These are phyloP conservation scores for Boeremia exigua DNA, from an alignment of 2,329 filamentous ascomycete genomes.

Conservation along the genomic window DNA sequence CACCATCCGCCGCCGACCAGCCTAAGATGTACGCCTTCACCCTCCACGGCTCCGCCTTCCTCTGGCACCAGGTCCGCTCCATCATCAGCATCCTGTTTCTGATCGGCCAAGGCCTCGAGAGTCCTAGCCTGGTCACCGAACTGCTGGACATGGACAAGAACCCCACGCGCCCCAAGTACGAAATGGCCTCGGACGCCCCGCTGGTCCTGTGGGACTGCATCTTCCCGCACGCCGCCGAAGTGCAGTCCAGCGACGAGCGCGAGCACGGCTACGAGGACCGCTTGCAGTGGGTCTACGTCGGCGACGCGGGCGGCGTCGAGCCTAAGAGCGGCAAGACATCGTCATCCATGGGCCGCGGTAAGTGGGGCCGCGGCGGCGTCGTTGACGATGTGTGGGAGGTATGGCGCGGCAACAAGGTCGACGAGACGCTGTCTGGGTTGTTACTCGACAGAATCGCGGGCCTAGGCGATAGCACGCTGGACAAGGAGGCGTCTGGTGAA, in stretches of 20 bases:
- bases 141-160: conserved; percentile 75
- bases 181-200: conserved; percentile 88
- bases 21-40: conserved; percentile 84
- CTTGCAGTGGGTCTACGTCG: conserved; percentile 79
- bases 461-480: conserved; percentile 44
- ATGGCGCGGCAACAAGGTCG: conserved; percentile 86
- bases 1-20: conserved; percentile 12
- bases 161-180: conserved; percentile 81
- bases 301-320: conserved; percentile 65
- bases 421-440: conserved; percentile 80
- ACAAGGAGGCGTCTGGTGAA: conserved; percentile 14
- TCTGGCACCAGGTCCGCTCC: conserved; percentile 98
- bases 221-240: conserved; percentile 66
- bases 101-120: conserved; percentile 85
- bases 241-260: conserved; percentile 47
- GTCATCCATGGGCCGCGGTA: conserved; percentile 32
- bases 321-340: conserved; percentile 40
- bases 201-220: conserved; percentile 96
- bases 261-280: conserved; percentile 60
- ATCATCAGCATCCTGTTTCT: conserved; percentile 94
- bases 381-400: conserved; percentile 72
- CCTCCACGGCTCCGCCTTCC: conserved; percentile 87
- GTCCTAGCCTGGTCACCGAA: conserved; percentile 72
- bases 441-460: conserved; percentile 69
- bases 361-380: conserved; percentile 45